These are phyloP conservation scores for Phaseolus lunatus DNA, from an alignment of 306 rosid genomes.

Conservation along the genomic window DNA sequence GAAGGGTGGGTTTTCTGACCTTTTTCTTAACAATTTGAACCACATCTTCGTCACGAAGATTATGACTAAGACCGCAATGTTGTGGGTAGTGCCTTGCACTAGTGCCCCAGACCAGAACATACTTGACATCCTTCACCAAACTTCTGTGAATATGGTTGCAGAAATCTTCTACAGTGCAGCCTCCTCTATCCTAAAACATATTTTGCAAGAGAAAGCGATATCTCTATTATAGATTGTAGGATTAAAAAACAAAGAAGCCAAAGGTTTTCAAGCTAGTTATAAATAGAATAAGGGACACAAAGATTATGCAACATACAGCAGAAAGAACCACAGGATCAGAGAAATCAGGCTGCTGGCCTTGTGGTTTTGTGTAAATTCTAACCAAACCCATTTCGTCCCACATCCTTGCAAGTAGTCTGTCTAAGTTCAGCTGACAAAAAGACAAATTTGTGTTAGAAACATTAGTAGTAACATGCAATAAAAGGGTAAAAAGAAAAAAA, in stretches of 20 bases:
- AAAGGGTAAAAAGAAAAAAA: neutral
- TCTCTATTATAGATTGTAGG: neutral
- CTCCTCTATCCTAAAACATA: conserved; percentile 88
- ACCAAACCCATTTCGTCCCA: conserved; percentile 99
- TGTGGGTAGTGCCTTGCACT: conserved; percentile 98
- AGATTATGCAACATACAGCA: conserved; percentile 65
- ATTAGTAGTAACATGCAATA: conserved; percentile 17
- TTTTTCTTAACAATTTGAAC: conserved; percentile 99
- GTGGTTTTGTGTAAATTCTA: conserved; percentile 97
- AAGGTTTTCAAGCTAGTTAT: conserved; percentile 23
- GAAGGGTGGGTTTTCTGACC: conserved; percentile 54
- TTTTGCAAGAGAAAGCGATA: conserved; percentile 43
- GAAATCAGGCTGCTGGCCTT: conserved; percentile 99
- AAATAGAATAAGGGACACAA: conserved; percentile 32
- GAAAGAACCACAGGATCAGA: conserved; percentile 94
- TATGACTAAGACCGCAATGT: conserved; percentile 86
- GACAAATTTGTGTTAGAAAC: neutral
- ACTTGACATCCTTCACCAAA: conserved; percentile 95
- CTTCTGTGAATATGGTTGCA: conserved; percentile 98
- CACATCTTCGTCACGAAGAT: conserved; percentile 88
- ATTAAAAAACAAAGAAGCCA: neutral
- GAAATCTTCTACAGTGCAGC: conserved; percentile 93
- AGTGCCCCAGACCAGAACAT: conserved; percentile 96
- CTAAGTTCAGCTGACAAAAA: conserved; percentile 85
- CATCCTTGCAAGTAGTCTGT: conserved; percentile 93